Evolutionary conservation across 306 rosid species (phyloP).

Genomic region (Cicer chorassanicum): DNA sequence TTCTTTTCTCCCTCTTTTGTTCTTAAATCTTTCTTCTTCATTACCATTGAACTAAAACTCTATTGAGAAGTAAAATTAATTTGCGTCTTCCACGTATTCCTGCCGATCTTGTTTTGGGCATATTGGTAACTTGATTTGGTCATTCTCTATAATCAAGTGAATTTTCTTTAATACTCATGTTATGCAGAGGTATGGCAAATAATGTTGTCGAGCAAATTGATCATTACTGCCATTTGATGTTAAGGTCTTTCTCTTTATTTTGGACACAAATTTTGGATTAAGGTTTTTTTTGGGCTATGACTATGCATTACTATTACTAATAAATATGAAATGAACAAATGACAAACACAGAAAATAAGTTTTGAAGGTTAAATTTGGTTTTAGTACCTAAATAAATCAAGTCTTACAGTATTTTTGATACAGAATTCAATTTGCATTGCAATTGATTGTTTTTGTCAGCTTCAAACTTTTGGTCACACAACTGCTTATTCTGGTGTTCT

Average conservation of each 20-base stretch:
- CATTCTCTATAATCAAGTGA: slow-evolving; percentile 7
- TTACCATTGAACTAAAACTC: slow-evolving; percentile 29
- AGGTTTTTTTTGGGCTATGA: background rate
- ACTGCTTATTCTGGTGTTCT: slow-evolving; percentile 3
- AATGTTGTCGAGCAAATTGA: background rate
- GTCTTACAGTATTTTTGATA: background rate
- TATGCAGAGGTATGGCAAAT: background rate
- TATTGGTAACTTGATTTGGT: slow-evolving; percentile 13
- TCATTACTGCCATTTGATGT: slow-evolving; percentile 10
- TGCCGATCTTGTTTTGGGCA: slow-evolving; percentile 33
- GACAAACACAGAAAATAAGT: background rate
- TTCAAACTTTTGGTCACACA: background rate
- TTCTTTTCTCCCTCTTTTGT: background rate
- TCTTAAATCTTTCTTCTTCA: slow-evolving; percentile 2
- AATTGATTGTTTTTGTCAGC: slow-evolving; percentile 28
- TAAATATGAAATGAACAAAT: background rate
- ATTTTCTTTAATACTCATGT: slow-evolving; percentile 7
- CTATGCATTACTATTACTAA: slow-evolving; percentile 3
- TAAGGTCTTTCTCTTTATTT: background rate
- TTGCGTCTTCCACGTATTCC: background rate
- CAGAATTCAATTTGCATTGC: background rate
- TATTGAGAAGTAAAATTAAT: slow-evolving; percentile 20
- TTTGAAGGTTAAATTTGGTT: background rate
- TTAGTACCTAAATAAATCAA: background rate
- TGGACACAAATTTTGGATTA: background rate